Evolutionary conservation across 1,139 yeast species (phyloP).

Genomic region (Debaryomyces subglobosus): DNA sequence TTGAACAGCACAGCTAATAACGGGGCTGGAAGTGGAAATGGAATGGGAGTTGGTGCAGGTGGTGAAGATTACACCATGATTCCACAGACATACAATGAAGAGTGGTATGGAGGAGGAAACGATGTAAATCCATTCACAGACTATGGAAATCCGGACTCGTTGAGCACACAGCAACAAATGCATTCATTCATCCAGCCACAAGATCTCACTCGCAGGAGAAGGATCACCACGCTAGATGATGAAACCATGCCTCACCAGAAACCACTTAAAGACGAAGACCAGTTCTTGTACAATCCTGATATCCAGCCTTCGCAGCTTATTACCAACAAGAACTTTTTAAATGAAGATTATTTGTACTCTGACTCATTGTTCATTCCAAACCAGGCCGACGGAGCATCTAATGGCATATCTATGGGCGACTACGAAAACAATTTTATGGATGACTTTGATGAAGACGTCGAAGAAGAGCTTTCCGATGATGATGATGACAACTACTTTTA

Average conservation of each 20-base stretch:
- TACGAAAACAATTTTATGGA: slow-evolving; percentile 22
- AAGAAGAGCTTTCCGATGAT: slow-evolving; percentile 40
- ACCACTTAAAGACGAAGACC: slow-evolving; percentile 38
- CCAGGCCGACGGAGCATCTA: neutral
- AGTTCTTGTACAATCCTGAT: slow-evolving; percentile 44
- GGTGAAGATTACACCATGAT: slow-evolving; percentile 2
- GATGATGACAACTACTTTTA: slow-evolving; percentile 44
- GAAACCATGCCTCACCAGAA: slow-evolving; percentile 23
- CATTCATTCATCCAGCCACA: slow-evolving; percentile 17
- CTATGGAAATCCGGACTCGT: slow-evolving; percentile 43
- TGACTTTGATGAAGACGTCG: slow-evolving; percentile 38
- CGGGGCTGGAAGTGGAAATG: slow-evolving; percentile 5
- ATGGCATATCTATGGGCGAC: slow-evolving; percentile 7
- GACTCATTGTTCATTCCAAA: slow-evolving; percentile 14
- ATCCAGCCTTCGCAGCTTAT: slow-evolving; percentile 48
- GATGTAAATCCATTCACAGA: slow-evolving; percentile 27
- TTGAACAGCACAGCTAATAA: slow-evolving; percentile 9
- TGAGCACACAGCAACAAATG: slow-evolving; percentile 17
- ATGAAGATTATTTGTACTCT: slow-evolving; percentile 14
- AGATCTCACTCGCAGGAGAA: slow-evolving; percentile 27
- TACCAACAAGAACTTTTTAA: slow-evolving; percentile 16
- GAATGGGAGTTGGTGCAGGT: neutral
- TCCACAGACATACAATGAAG: neutral
- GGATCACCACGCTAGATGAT: slow-evolving; percentile 41
- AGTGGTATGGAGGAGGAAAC: neutral